phyloP scores from a whole-genome alignment of 2,329 filamentous ascomycete genomes.

The Calonectria montana region DNA sequence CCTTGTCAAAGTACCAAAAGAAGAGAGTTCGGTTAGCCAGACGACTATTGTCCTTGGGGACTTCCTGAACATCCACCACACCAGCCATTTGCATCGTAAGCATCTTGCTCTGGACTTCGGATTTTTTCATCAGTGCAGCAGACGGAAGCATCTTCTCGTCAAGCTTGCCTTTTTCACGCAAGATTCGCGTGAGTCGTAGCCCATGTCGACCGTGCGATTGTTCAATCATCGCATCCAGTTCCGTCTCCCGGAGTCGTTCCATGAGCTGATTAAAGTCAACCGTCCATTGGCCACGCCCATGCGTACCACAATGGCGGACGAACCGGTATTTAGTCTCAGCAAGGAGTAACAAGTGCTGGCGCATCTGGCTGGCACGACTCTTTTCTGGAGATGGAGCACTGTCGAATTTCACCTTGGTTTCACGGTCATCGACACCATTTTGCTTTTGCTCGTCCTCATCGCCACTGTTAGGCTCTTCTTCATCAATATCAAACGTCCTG shows the following conservation, averaged over 20 bases:
- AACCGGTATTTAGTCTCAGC: conserved; percentile 77
- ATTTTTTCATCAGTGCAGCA: conserved; percentile 84
- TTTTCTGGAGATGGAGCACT: conserved; percentile 55
- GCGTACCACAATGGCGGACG: conserved; percentile 72
- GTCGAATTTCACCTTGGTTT: conserved; percentile 64
- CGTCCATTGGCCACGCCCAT: conserved; percentile 79
- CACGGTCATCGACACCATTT: conserved; percentile 46
- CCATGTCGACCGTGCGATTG: conserved; percentile 81
- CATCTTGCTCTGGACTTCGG: conserved; percentile 86
- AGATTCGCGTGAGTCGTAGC: conserved; percentile 84
- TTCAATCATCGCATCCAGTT: conserved; percentile 85
- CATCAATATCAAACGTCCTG: conserved; percentile 37
- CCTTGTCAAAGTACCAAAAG: conserved; percentile 89
- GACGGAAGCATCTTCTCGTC: conserved; percentile 91
- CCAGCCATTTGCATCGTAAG: conserved; percentile 88
- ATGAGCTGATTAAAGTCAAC: conserved; percentile 84
- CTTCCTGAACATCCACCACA: conserved; percentile 91
- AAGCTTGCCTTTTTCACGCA: conserved; percentile 89
- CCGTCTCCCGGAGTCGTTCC: conserved; percentile 76
- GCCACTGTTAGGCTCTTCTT: conserved; percentile 49
- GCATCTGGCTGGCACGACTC: conserved; percentile 68
- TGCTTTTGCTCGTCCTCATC: conserved; percentile 42
- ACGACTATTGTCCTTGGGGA: conserved; percentile 87
- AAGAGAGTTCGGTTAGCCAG: conserved; percentile 87
- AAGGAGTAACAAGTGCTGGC: conserved; percentile 79